Percentiles rank a stretch among this genome's conserved stretches.
These are phyloP conservation scores for Saccharomyces hybrid DNA, from an alignment of 1,139 yeast genomes.

Conservation along the genomic window DNA sequence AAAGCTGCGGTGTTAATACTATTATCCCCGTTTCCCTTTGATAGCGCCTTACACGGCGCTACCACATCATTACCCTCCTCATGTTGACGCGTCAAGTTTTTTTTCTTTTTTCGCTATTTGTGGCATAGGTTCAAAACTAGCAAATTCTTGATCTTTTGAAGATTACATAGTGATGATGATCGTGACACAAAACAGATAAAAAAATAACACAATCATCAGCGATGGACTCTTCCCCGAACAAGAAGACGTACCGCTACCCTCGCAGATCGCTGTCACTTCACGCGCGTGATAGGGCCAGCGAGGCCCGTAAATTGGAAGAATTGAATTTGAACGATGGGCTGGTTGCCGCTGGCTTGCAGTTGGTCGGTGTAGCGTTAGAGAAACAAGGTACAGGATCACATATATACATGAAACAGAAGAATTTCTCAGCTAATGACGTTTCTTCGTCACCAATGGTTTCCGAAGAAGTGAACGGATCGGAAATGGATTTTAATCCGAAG, in stretches of 20 bases:
- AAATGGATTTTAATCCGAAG: constrained; percentile 2
- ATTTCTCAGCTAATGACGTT: constrained; percentile 7
- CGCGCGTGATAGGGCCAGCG: neutral
- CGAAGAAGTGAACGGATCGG: neutral
- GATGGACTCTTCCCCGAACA: neutral
- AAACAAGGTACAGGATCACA: neutral
- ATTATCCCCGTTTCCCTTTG: neutral
- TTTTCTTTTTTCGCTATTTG: neutral
- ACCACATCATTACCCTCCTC: neutral
- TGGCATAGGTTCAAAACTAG: neutral
- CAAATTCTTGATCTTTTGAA: neutral
- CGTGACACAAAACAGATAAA: neutral
- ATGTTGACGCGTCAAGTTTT: neutral
- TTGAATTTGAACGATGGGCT: constrained; percentile 2
- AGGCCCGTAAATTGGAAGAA: neutral
- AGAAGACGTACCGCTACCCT: neutral
- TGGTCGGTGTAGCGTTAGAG: constrained; percentile 4
- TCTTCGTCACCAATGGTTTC: neutral
- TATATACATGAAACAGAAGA: constrained; percentile 4
- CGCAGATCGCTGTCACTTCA: neutral
- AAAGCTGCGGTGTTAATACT: constrained; percentile 2
- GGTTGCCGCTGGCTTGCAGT: constrained; percentile 3
- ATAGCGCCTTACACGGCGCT: neutral
- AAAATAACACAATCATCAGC: neutral
- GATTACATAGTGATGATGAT: neutral